Evolutionary conservation across 1,139 yeast species (phyloP), one percentile per base, ranked within the genome.

Genomic region (Citeromyces siamensis): DNA sequence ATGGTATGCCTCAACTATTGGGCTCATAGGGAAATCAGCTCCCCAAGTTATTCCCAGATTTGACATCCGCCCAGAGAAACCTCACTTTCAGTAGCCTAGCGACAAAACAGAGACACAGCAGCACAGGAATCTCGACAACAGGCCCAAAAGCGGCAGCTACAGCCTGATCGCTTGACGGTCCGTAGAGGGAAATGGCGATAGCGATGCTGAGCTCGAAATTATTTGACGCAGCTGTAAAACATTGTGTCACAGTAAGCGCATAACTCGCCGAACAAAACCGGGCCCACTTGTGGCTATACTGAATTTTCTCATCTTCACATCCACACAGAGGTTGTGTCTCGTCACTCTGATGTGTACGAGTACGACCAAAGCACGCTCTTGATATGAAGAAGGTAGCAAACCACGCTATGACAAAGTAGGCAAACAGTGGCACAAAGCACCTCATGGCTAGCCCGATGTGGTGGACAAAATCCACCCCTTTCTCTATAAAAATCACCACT

Each of bases 61-160:
- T 17, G n/a, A 23, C 31, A 23, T 41, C 42, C 4, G 21, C 14
- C 44, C 44, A 43, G 21, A 36, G 14, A 17, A 40, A 39, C 20
- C 22, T 31, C 8, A 18, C 9, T 29, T 35, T 51, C 37, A 64
- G 55, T 41, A 52, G 58, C 42, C 55, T 58, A 6, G 71, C 64
- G 5, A 66, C 59, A 44, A 64, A 58, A 9, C 70, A 62, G 27
- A 72, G 49, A 1, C 56, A 37, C 39, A 73, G 50, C 35, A 73
- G 52, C 3, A 72, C 63, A 2, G 78, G 78, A 5, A 71, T 72
- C 45, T 72, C 79, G 19, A 71, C 50, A 31, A 73, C 55, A 2
- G 80, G 79, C 1, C 79, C 80, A 49, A 71, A 69, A 0, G 77
- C 71, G 2, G 79, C 71, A 3, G 80, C 79, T 35, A 73, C 60